Conservation (phyloP, 2,329 filamentous ascomycete species). For the Ustulina deusta region DNA sequence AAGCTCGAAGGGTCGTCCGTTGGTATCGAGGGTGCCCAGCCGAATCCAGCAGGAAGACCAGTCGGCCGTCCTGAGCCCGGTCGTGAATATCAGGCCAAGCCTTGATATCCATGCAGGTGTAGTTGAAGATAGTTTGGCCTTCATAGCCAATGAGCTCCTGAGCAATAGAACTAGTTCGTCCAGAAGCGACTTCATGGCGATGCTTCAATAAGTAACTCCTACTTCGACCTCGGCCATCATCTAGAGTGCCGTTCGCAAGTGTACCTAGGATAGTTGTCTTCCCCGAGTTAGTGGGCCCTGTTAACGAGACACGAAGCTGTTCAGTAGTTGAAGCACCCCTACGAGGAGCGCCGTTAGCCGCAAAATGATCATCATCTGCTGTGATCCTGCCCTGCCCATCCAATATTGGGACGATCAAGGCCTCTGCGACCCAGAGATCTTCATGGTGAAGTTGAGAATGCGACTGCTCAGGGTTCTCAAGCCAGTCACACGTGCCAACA, state of each 20-base stretch:
- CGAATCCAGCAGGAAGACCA: constrained; percentile 92
- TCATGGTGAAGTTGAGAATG: constrained; percentile 54
- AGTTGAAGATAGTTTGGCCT: constrained; percentile 76
- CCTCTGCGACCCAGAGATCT: constrained; percentile 89
- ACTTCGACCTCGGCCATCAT: constrained; percentile 93
- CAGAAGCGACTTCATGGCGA: constrained; percentile 90
- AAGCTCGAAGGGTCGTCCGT: constrained; percentile 85
- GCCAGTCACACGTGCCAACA: constrained; percentile 87
- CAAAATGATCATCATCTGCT: constrained; percentile 40
- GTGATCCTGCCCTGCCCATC: constrained; percentile 52
- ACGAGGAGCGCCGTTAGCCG: constrained; percentile 48
- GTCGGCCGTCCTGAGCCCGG: constrained; percentile 75
- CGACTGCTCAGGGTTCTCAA: constrained; percentile 57
- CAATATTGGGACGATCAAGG: constrained; percentile 81
- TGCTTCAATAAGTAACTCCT: constrained; percentile 90
- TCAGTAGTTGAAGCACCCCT: constrained; percentile 68
- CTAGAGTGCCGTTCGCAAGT: constrained; percentile 85
- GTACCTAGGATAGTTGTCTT: constrained; percentile 94
- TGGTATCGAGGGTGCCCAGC: constrained; percentile 91
- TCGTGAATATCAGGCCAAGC: constrained; percentile 97
- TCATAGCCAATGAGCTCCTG: constrained; percentile 93
- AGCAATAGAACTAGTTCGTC: constrained; percentile 92
- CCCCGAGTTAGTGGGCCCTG: constrained; percentile 88
- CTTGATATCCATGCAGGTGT: constrained; percentile 85
- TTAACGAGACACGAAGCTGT: constrained; percentile 87